phyloP scores from a whole-genome alignment of 306 rosid genomes.

The Castanea mollissima region DNA sequence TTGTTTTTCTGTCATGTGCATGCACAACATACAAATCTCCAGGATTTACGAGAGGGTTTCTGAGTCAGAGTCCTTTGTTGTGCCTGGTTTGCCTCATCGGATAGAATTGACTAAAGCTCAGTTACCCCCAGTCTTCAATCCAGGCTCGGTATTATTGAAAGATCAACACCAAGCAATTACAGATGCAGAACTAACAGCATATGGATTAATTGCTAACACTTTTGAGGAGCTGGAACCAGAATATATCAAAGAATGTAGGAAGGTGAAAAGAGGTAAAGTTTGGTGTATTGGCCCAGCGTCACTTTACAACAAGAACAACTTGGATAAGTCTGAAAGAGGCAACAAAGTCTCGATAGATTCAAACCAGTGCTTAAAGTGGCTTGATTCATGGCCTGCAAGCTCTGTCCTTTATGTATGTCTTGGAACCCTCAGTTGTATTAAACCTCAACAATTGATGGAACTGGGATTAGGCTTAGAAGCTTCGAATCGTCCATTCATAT shows the following conservation, averaged over 20 bases:
- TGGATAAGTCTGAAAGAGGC: conserved; percentile 43
- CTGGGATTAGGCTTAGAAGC: conserved; percentile 53
- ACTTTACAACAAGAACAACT: conserved; percentile 28
- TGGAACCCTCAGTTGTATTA: conserved; percentile 47
- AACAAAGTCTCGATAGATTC: conserved; percentile 33
- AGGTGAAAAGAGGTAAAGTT: conserved; percentile 19
- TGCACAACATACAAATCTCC: conserved; percentile 27
- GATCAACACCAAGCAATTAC: conserved; percentile 23
- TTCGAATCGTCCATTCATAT: conserved; percentile 45
- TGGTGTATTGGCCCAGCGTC: conserved; percentile 53
- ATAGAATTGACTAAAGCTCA: conserved; percentile 44
- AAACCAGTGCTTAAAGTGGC: conserved; percentile 38
- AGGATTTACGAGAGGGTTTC: conserved; percentile 28
- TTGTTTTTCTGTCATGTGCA: conserved; percentile 17
- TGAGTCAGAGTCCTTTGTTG: conserved; percentile 37
- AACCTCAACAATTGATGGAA: conserved; percentile 35
- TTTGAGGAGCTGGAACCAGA: conserved; percentile 52
- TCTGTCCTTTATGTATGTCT: conserved; percentile 47
- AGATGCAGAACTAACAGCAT: conserved; percentile 39
- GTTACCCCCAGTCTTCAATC: background rate
- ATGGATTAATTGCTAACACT: conserved; percentile 46
- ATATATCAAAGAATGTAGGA: conserved; percentile 32
- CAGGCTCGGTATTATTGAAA: background rate
- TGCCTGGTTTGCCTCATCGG: conserved; percentile 43
- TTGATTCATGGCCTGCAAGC: conserved; percentile 30